These are phyloP conservation scores for Zygotorulaspora mrakii DNA, from an alignment of 1,139 yeast genomes.

Conservation along the genomic window DNA sequence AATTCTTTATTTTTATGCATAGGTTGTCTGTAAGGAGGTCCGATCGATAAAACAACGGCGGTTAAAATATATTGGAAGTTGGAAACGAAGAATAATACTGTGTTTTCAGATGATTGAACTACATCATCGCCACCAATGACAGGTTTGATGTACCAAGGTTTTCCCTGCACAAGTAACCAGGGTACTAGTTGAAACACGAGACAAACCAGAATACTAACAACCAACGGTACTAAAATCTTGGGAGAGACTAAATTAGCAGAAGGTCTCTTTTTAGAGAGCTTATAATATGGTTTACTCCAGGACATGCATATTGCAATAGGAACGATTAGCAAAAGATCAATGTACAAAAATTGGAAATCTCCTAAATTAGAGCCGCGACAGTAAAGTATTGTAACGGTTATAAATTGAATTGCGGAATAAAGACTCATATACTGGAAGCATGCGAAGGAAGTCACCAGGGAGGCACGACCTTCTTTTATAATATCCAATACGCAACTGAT, in stretches of 20 bases:
- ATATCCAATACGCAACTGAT: constrained; percentile 90
- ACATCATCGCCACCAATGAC: constrained; percentile 80
- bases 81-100: constrained; percentile 72
- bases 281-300: constrained; percentile 79
- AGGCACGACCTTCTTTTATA: constrained; percentile 89
- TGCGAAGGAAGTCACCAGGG: constrained; percentile 89
- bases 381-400: constrained; percentile 79
- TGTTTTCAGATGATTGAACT: constrained; percentile 85
- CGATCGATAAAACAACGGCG: constrained; percentile 79
- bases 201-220: constrained; percentile 65
- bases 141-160: constrained; percentile 78
- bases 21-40: constrained; percentile 93
- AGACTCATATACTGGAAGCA: constrained; percentile 98
- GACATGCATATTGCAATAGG: constrained; percentile 98
- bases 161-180: constrained; percentile 58
- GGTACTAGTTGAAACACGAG: constrained; percentile 60
- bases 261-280: constrained; percentile 69
- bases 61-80: constrained; percentile 85
- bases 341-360: constrained; percentile 94
- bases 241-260: constrained; percentile 91
- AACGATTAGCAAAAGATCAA: constrained; percentile 81
- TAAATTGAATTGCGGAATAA: constrained; percentile 92
- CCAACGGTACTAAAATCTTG: constrained; percentile 74
- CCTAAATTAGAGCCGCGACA: constrained; percentile 90
- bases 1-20: constrained; percentile 67